A percentile compares a stretch with the other conserved stretches of the same genome.
These are phyloP conservation scores for Kitagawia praeruptora DNA, from an alignment of 129 eudicot species.

Conservation along the genomic window DNA sequence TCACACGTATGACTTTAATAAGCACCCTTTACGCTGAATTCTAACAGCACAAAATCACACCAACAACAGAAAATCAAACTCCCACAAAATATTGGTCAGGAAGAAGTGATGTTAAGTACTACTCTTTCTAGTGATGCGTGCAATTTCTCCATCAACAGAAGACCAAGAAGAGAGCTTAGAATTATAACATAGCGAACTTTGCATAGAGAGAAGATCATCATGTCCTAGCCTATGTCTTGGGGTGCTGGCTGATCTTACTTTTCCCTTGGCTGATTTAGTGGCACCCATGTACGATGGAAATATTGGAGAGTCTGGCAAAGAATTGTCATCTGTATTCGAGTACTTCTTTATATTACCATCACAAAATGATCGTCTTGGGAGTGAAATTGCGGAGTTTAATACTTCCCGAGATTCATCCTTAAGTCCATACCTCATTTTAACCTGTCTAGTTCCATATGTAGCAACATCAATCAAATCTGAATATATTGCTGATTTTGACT, in stretches of 20 bases:
- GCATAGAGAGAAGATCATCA: constrained; percentile 37
- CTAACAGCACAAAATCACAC: background rate
- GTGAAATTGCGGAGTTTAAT: constrained; percentile 39
- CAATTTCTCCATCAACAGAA: constrained; percentile 47
- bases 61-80: background rate
- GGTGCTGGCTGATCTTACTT: constrained; percentile 70
- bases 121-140: constrained; percentile 7
- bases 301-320: constrained; percentile 41
- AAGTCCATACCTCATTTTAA: constrained; percentile 21
- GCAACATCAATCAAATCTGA: constrained; percentile 14
- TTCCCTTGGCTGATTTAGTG: constrained; percentile 86
- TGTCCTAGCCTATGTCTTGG: constrained; percentile 55
- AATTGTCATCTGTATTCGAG: constrained; percentile 32
- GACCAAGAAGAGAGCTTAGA: constrained; percentile 48
- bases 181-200: constrained; percentile 32
- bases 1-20: background rate
- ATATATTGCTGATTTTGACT: constrained; percentile 6
- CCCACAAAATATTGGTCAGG: background rate
- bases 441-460: constrained; percentile 2
- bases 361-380: constrained; percentile 44
- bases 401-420: constrained; percentile 34
- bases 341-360: constrained; percentile 26
- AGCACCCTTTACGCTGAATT: background rate
- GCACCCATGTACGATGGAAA: constrained; percentile 84
- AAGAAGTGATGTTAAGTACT: constrained; percentile 25